phyloP scores from a whole-genome alignment of 2,329 filamentous ascomycete species.

The Sordariomycetes sp. region DNA sequence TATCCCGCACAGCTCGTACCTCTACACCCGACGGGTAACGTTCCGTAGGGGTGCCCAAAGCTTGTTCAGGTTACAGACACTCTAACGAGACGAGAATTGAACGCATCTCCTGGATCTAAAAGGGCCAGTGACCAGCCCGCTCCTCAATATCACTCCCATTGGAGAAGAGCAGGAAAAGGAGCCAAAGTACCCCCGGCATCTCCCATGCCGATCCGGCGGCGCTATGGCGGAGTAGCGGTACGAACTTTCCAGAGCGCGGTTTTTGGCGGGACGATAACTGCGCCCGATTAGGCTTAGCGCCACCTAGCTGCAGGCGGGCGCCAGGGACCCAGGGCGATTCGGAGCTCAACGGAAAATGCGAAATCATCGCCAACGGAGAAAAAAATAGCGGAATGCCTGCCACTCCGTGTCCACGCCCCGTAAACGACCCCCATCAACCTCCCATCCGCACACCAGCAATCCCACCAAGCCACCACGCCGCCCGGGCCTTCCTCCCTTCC shows the following conservation, averaged over 20 bases:
- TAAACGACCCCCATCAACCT: not conserved
- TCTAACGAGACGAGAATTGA: no score
- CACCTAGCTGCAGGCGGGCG: conserved; percentile 1
- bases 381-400: conserved; percentile 2
- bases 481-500: not conserved
- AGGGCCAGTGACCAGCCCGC: no score
- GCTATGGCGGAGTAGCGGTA: not conserved
- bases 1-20: not conserved
- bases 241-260: not conserved
- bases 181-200: not conserved
- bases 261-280: not conserved
- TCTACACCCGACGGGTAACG: not conserved
- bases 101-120: no score
- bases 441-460: not conserved
- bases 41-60: no score
- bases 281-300: conserved; percentile 4
- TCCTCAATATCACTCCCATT: no score
- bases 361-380: conserved; percentile 4
- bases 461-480: not conserved
- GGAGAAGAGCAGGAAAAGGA: no score
- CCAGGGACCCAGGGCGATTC: conserved; percentile 1
- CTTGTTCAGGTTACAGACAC: no score
- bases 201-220: not conserved
- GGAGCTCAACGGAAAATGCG: conserved; percentile 7
- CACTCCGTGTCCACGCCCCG: not conserved